Evolutionary conservation across 2,329 filamentous ascomycete species (phyloP), one percentile per base, ranked within the genome.

Genomic region (Cladosporium sp.): DNA sequence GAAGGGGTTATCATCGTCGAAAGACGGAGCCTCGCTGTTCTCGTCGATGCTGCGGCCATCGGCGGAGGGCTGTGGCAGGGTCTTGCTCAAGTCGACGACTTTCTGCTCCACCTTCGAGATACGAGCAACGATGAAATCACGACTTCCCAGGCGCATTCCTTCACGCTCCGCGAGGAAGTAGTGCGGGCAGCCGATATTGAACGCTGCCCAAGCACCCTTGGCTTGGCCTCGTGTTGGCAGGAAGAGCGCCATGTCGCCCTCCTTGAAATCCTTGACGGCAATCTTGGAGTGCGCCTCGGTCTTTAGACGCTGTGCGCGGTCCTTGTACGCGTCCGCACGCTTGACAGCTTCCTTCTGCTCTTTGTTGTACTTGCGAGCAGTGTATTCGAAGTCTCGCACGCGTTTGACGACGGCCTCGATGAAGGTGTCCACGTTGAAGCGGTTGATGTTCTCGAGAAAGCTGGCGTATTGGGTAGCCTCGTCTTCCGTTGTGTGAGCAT

Each of bases 101-200:
- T 90, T 86, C 67, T 96, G 89, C 71, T 97, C 89, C 18, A 97
- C 84, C 57, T 89, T 89, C 11, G 84, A 84, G 52, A 99, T 97
- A 13, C 93, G 85, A 7, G 93, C 93, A 7, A 99, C 85, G n/a
- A 99, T 82, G 90, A 93, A 99, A 66, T 99, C 93, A 30, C 92
- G 82, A 42, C 84, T 85, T 24, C 85, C 83, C 5, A 99, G 75
- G 54, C 89, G 85, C 69, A 99, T 95, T 1, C 79, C 80, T 61
- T 97, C 92, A 66, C 95, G 88, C 68, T 99, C 93, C 30, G 90
- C 87, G 2, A 99, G 78, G 73, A 99, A 99, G 72, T 93, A 97
- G 68, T 99, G 93, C 7, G 93, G 93, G 54, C 92, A 95, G 1
- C 91, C 92, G 27, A 99, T 88, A 62, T 99, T 99, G 78, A 99